Evolutionary conservation across 1,139 yeast genomes (phyloP), one percentile per base, ranked within the genome.

Genomic region (Yamadazyma atlantica): DNA sequence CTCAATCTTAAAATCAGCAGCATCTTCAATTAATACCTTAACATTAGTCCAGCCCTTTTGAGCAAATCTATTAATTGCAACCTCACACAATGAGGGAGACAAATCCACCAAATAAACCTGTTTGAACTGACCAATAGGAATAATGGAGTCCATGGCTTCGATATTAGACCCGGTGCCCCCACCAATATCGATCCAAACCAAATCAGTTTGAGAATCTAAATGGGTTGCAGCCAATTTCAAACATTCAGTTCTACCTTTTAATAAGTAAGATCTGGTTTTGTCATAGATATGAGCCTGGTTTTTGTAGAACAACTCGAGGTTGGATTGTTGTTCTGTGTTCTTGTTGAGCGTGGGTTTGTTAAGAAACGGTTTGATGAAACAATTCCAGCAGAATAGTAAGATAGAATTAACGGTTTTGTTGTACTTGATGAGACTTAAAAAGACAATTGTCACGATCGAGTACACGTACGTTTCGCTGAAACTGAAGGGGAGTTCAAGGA

Each of bases 141-240:
- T 62, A 33, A 78, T 62, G 36, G 65, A 57, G 56, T 82, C 69
- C 95, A 85, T 85, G 50, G 73, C 73, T 58, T 85, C 94, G 51
- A 85, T 81, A 60, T 85, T 85, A 60, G 82, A 71, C 34, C 95
- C 95, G 4, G 95, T 85, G 19, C 94, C 94, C 30, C 94, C 94
- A 37, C 95, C 95, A 55, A 85, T 73, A 57, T 85, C 95, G 38
- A 85, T 73, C 95, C 95, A 85, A 33, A 85, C 81, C 37, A 83
- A 63, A 39, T 73, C 73, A 37, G 61, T 60, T 37, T 58, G 55
- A 4, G 58, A 58, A 33, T 57, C 54, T 36, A 82, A 62, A 55
- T 83, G 90, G 28, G 80, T 58, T 28, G 69, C 69, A 1, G 85
- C 84, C 43, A 84, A 60, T 39, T 71, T 69, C 40, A 85, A 66